These are phyloP conservation scores for Flueggea neowawraea DNA, from an alignment of 441 rosid genomes.

Conservation along the genomic window DNA sequence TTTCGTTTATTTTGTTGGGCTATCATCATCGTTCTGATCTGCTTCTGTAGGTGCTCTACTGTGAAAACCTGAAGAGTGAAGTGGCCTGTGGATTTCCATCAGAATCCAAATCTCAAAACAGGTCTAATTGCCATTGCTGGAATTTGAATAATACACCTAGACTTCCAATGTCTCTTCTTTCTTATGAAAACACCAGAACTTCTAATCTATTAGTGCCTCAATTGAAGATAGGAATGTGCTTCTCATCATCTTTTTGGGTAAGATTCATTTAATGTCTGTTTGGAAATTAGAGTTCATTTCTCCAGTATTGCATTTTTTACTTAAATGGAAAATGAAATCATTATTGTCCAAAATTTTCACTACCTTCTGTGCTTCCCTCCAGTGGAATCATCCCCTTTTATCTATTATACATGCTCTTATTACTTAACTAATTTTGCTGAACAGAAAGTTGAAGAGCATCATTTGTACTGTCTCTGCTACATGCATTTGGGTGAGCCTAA, in stretches of 20 bases:
- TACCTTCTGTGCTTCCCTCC: too few relatives aligned
- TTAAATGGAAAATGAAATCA: too few relatives aligned
- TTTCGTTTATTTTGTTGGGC: constrained; percentile 1
- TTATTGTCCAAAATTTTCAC: too few relatives aligned
- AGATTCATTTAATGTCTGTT: constrained; percentile 16
- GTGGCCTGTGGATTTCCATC: constrained; percentile 74
- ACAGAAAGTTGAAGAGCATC: constrained; percentile 68
- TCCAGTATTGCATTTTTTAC: too few relatives aligned
- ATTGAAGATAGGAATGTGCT: constrained; percentile 67
- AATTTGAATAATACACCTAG: constrained; percentile 59
- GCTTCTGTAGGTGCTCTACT: constrained; percentile 51
- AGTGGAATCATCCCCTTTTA: too few relatives aligned
- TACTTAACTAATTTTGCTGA: constrained; percentile 16
- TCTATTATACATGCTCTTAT: background rate
- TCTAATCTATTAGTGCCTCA: constrained; percentile 43
- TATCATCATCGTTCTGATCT: constrained; percentile 12
- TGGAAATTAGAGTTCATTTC: background rate
- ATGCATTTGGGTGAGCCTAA: constrained; percentile 64
- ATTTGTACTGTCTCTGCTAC: constrained; percentile 52
- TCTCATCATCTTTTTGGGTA: constrained; percentile 66
- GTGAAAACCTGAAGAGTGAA: constrained; percentile 39
- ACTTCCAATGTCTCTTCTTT: constrained; percentile 65
- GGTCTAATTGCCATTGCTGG: constrained; percentile 40
- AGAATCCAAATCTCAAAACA: constrained; percentile 16
- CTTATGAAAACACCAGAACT: constrained; percentile 40